phyloP scores from a whole-genome alignment of 2,329 filamentous ascomycete species.

The Fusarium dimerum region DNA sequence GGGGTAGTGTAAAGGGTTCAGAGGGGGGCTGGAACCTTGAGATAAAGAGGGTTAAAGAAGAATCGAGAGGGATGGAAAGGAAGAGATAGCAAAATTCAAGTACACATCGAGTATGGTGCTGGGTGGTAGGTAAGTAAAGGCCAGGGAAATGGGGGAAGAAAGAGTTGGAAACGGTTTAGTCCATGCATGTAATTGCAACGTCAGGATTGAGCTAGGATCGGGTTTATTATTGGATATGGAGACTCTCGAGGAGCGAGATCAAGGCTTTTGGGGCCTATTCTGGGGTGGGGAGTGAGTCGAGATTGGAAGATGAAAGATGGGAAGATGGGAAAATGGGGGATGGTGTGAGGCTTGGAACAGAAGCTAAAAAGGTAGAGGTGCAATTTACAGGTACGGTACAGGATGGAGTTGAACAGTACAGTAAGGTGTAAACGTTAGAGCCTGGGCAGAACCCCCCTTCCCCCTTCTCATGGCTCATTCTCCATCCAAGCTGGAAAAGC shows the following conservation, averaged over 20 bases:
- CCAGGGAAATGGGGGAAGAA: neutral
- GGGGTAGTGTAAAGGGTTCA: conserved; percentile 3
- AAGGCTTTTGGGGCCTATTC: neutral
- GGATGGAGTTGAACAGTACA: neutral
- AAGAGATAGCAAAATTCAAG: neutral
- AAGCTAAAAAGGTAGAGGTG: neutral
- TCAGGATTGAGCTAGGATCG: conserved; percentile 1
- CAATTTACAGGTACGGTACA: neutral
- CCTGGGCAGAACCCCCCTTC: neutral
- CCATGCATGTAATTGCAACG: neutral
- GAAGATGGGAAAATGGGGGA: neutral
- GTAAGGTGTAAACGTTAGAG: neutral
- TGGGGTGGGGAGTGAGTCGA: neutral
- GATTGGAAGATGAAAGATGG: no score
- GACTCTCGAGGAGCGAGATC: neutral
- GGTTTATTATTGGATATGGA: conserved; percentile 1
- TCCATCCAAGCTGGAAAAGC: neutral
- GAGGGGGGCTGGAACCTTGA: conserved; percentile 6
- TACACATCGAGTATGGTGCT: no score
- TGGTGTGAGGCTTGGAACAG: neutral
- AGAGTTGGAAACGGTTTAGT: neutral
- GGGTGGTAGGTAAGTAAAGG: no score
- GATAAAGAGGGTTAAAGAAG: neutral
- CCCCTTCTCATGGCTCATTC: no score
- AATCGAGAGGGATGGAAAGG: neutral